Base-by-base conservation (phyloP, 495 filamentous ascomycete species). In the Penicillium arizonense region DNA sequence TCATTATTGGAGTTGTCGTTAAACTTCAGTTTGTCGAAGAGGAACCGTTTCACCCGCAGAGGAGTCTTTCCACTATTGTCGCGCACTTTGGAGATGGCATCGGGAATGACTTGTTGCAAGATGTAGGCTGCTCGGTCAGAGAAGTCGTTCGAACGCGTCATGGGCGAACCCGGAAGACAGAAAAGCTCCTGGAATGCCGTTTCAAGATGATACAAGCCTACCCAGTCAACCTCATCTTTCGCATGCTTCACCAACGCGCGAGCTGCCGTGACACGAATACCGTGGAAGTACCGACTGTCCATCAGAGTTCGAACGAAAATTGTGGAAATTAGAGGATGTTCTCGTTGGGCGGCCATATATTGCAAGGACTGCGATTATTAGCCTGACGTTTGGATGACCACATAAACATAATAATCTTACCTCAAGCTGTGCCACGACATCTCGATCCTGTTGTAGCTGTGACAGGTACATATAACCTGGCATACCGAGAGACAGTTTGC, bases 401-500 rank as follows among this genome's bases (percentile, higher is more conserved):
- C 9, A 4, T 6, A 20, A 28, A 32, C 5, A 24, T 3, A 2
- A 42, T 6, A 0, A 24, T 33, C 48, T 53, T 28, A 85, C 83
- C 70, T 98, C 94, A 52, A 95, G 81, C 55, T 99, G 94, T 10
- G 94, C 94, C 42, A 96, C 87, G 41, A 99, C 90, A 72, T 99
- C 94, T 53, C 92, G 80, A 73, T 99, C 94, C 62, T 99, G 95
- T 62, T 99, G 94, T 38, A 99, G 75, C 64, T 99, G 94, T 1
- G 94, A 97, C 47, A 96, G 78, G 63, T 90, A 96, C 94, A 99
- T 99, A 74, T 97, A 97, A 2, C 87, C 80, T 7, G 89, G 90
- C 84, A 96, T 89, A 28, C 80, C 83, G 43, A 92, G 78, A 36
- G 83, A 82, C 44, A 89, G 77, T 45, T 87, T 86, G 72, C 89